Evolutionary conservation across 805 yeast genomes (phyloP).

Genomic region (Pichia nakasei): DNA sequence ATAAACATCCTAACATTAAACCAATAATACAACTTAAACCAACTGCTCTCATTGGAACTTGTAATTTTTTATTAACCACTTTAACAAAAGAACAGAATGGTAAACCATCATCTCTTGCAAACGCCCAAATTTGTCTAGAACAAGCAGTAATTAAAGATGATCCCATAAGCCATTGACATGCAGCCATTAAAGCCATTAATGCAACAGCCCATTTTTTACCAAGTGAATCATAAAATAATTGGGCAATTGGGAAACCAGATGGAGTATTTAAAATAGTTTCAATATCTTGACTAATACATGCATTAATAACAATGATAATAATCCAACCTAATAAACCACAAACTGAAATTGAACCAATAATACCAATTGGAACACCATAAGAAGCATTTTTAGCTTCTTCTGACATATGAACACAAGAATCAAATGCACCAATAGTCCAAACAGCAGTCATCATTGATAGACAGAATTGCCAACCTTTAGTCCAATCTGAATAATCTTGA

Average conservation of each 20-base stretch:
- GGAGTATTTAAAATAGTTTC: slow-evolving; percentile 32
- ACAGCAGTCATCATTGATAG: slow-evolving; percentile 21
- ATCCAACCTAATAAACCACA: slow-evolving; percentile 53
- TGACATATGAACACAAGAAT: slow-evolving; percentile 60
- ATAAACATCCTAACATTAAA: slow-evolving; percentile 44
- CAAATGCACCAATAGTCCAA: slow-evolving; percentile 50
- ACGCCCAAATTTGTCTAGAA: slow-evolving; percentile 67
- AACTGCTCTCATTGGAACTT: slow-evolving; percentile 57
- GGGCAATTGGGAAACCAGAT: slow-evolving; percentile 57
- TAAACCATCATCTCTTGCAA: slow-evolving; percentile 65
- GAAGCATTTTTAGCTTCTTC: slow-evolving; percentile 61
- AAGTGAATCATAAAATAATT: slow-evolving; percentile 48
- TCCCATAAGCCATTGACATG: slow-evolving; percentile 60
- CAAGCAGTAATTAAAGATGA: slow-evolving; percentile 51
- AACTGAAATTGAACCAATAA: slow-evolving; percentile 43
- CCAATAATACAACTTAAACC: slow-evolving; percentile 39
- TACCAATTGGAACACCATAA: slow-evolving; percentile 55
- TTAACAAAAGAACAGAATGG: slow-evolving; percentile 50
- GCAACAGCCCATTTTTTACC: slow-evolving; percentile 59
- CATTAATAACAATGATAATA: slow-evolving; percentile 42
- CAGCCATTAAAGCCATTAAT: slow-evolving; percentile 46
- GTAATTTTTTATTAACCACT: slow-evolving; percentile 41
- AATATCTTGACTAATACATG: slow-evolving; percentile 42
- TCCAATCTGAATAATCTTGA: slow-evolving; percentile 44
- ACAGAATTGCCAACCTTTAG: slow-evolving; percentile 46